phyloP scores from a whole-genome alignment of 2,329 filamentous ascomycete species.

The Phoma sp. region DNA sequence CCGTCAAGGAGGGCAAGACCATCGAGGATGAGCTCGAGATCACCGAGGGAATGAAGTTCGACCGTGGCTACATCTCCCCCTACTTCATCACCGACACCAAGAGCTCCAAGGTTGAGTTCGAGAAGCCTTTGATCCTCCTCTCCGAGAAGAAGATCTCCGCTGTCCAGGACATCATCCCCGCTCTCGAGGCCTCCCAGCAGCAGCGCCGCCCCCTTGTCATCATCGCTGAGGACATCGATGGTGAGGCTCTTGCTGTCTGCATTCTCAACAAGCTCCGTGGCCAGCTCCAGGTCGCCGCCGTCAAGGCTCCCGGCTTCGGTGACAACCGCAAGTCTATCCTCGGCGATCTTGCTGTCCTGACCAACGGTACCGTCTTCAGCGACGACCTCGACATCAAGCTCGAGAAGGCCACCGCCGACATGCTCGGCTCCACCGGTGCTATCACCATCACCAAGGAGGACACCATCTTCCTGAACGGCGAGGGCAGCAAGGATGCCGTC shows the following conservation, averaged over 20 bases:
- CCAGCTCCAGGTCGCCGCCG: slow-evolving; percentile 96
- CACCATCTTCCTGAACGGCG: slow-evolving; percentile 97
- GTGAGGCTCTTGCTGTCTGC: slow-evolving; percentile 97
- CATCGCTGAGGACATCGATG: slow-evolving; percentile 98
- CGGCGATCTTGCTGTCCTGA: slow-evolving; percentile 92
- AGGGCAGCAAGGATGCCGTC: slow-evolving; percentile 92
- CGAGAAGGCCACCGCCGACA: slow-evolving; percentile 94
- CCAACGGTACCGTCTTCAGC: slow-evolving; percentile 96
- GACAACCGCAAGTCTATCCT: slow-evolving; percentile 99
- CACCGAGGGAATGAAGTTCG: slow-evolving; percentile 99
- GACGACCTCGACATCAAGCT: slow-evolving; percentile 99
- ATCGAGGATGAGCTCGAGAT: slow-evolving; percentile 97
- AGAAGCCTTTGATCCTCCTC: slow-evolving; percentile 97
- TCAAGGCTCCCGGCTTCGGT: slow-evolving; percentile 99
- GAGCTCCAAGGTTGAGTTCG: slow-evolving; percentile 98
- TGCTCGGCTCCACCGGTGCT: slow-evolving; percentile 95
- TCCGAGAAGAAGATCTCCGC: slow-evolving; percentile 99
- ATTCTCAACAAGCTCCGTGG: slow-evolving; percentile 99
- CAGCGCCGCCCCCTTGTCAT: slow-evolving; percentile 95
- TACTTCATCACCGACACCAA: slow-evolving; percentile 99
- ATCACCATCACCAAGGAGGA: slow-evolving; percentile 99
- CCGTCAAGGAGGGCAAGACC: slow-evolving; percentile 99
- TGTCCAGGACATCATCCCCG: slow-evolving; percentile 97
- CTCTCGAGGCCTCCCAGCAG: slow-evolving; percentile 95
- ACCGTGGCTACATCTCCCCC: slow-evolving; percentile 96